A percentile compares a stretch with the other conserved stretches of the same genome.
Conservation (phyloP, 139 green algal genomes). For the Chlamydomonas sp. region DNA sequence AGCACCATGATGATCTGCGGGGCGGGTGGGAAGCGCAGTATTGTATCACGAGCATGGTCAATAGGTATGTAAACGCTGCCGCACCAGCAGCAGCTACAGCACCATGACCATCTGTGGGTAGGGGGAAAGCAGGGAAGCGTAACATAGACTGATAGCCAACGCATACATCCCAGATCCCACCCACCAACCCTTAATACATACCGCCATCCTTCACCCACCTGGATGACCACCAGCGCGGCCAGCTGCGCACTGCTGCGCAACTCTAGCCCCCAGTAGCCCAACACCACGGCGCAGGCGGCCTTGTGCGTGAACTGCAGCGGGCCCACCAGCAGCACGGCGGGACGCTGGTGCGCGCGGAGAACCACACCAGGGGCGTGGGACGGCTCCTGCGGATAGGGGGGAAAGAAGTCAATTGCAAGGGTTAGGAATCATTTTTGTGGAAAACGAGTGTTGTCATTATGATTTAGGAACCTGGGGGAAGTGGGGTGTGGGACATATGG, state of each 20-base stretch:
- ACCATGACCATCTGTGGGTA: background rate
- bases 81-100: background rate
- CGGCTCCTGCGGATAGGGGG: background rate
- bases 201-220: background rate
- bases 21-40: background rate
- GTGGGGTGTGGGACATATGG: too few relatives aligned
- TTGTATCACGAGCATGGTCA: too few relatives aligned
- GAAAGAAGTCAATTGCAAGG: too few relatives aligned
- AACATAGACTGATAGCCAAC: too few relatives aligned
- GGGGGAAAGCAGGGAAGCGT: background rate
- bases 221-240: background rate
- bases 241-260: background rate
- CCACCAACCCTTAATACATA: background rate
- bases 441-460: too few relatives aligned
- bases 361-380: background rate
- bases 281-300: background rate
- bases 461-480: too few relatives aligned
- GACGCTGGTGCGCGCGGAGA: background rate
- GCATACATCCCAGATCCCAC: too few relatives aligned
- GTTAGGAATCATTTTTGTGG: too few relatives aligned
- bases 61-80: background rate
- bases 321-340: background rate
- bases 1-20: background rate
- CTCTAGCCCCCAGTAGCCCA: background rate
- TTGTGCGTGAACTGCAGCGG: slow-evolving; percentile 23